phyloP scores from a whole-genome alignment of 345 rosid species.

The Citrus mangshanensis region DNA sequence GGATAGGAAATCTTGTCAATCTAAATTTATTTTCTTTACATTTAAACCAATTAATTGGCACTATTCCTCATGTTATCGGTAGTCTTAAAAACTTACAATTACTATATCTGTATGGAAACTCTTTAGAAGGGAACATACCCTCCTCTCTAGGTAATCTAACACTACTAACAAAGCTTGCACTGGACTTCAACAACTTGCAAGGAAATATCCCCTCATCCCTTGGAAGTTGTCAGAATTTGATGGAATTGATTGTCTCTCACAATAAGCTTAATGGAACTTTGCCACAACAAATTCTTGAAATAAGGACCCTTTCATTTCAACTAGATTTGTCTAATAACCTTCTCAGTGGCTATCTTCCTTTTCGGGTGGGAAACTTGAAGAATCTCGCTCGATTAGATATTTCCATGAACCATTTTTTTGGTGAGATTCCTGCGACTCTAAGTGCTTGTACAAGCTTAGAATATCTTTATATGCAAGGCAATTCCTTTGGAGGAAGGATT shows the following conservation, averaged over 20 bases:
- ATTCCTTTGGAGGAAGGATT: constrained; percentile 7
- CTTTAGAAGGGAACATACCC: constrained; percentile 14
- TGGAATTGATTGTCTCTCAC: background rate
- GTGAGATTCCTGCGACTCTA: constrained; percentile 8
- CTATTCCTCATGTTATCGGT: constrained; percentile 2
- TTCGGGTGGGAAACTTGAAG: constrained; percentile 4
- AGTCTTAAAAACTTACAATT: background rate
- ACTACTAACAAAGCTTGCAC: background rate
- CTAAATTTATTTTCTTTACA: background rate
- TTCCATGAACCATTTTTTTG: constrained; percentile 9
- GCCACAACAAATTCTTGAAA: constrained; percentile 2
- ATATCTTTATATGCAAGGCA: background rate
- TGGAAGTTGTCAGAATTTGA: background rate
- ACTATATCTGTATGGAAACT: background rate
- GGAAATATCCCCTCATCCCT: constrained; percentile 15
- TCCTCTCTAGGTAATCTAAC: background rate
- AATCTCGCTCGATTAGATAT: background rate
- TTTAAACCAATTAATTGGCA: constrained; percentile 1
- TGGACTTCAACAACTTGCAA: background rate
- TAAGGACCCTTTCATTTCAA: background rate
- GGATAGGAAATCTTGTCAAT: constrained; percentile 22
- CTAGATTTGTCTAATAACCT: background rate
- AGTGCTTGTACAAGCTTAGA: constrained; percentile 3
- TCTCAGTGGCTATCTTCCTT: constrained; percentile 10
- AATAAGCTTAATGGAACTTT: constrained; percentile 13